Conservation (phyloP, 1,139 yeast species). For the Pichia sp. region DNA sequence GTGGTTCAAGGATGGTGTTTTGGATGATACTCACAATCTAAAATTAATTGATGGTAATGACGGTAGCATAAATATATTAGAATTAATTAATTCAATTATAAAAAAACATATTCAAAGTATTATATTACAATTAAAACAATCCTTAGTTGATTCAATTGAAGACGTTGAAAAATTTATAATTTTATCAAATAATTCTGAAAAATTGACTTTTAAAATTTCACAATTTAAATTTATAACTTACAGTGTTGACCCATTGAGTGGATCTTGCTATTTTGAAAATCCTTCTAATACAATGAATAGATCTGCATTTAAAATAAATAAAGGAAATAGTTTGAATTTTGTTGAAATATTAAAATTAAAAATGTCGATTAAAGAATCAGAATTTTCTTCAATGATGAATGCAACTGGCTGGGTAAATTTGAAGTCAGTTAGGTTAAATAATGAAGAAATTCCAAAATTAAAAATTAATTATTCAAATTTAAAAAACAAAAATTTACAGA, state of each 20-base stretch:
- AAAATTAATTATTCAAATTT: conserved; percentile 22
- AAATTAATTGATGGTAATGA: conserved; percentile 14
- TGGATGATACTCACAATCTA: conserved; percentile 29
- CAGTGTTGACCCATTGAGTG: conserved; percentile 37
- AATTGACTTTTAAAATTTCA: conserved; percentile 30
- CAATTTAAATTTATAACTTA: conserved; percentile 34
- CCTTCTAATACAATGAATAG: conserved; percentile 38
- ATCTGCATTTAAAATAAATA: conserved; percentile 35
- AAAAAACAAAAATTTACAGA: conserved; percentile 22
- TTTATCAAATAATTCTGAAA: conserved; percentile 17
- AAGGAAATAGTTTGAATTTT: conserved; percentile 31
- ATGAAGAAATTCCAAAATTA: conserved; percentile 22
- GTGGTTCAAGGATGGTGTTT: conserved; percentile 62
- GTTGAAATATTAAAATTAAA: conserved; percentile 41
- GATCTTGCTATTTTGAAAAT: conserved; percentile 42
- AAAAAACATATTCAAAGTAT: conserved; percentile 28
- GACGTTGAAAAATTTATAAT: conserved; percentile 28
- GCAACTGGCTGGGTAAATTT: conserved; percentile 66
- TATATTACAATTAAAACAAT: conserved; percentile 25
- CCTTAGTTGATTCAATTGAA: conserved; percentile 22
- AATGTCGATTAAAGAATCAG: conserved; percentile 47
- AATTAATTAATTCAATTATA: conserved; percentile 24
- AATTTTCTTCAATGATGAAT: conserved; percentile 47
- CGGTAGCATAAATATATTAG: conserved; percentile 26
- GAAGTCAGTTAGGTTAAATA: conserved; percentile 42